A percentile compares a stretch with the other conserved stretches of the same genome.
These are phyloP conservation scores for Ilex aquifolium DNA, from an alignment of 257 asterid species.

Conservation along the genomic window DNA sequence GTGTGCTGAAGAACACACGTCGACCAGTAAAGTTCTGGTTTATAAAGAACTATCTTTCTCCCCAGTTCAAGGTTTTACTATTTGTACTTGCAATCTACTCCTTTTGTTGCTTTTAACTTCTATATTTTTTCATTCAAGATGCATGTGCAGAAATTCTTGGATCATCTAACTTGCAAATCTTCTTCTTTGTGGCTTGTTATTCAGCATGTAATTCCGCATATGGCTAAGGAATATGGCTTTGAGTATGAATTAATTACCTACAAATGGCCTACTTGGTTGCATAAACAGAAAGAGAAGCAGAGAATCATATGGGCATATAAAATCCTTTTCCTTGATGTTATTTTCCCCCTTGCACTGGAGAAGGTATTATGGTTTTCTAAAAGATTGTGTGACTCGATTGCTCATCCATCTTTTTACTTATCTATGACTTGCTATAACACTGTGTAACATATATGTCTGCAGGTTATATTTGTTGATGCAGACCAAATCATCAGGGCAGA, in stretches of 20 bases:
- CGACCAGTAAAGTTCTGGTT: constrained; percentile 98
- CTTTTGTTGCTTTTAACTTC: constrained; percentile 7
- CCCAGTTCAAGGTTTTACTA: constrained; percentile 78
- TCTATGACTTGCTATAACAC: neutral
- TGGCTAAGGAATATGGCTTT: constrained; percentile 91
- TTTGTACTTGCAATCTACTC: constrained; percentile 3
- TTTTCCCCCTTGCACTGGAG: constrained; percentile 93
- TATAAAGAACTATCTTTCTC: constrained; percentile 96
- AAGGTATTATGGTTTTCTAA: constrained; percentile 38
- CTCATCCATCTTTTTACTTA: neutral
- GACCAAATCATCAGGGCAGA: constrained; percentile 94
- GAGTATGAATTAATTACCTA: constrained; percentile 89
- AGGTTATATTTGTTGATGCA: constrained; percentile 98
- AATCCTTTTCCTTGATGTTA: constrained; percentile 94
- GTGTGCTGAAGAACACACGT: constrained; percentile 80
- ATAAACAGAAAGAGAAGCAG: constrained; percentile 95
- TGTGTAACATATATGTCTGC: constrained; percentile 12
- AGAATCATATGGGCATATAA: constrained; percentile 96
- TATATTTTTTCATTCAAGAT: constrained; percentile 9
- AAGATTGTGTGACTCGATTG: constrained; percentile 4
- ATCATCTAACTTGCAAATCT: neutral
- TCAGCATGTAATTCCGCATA: constrained; percentile 92
- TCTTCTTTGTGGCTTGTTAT: constrained; percentile 14
- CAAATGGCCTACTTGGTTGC: constrained; percentile 99
- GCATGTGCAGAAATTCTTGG: neutral